These are phyloP conservation scores for Kodamaea lidongshanica DNA, from an alignment of 805 yeast species.

Conservation along the genomic window DNA sequence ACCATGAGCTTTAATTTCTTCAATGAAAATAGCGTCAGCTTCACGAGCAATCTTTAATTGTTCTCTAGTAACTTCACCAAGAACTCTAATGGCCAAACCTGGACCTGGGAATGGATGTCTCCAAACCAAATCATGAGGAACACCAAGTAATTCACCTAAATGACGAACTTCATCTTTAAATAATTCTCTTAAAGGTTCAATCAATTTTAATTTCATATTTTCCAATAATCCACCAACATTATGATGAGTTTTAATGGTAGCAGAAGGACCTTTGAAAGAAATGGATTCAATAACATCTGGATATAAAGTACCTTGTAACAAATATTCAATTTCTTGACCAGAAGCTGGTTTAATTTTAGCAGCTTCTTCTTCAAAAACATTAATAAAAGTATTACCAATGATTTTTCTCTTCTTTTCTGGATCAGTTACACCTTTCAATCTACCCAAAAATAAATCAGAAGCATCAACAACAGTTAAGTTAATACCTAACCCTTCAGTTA, in stretches of 20 bases:
- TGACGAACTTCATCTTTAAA: slow-evolving; percentile 99
- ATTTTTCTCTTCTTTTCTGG: slow-evolving; percentile 99
- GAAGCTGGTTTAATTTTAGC: slow-evolving; percentile 82
- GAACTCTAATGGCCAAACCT: slow-evolving; percentile 96
- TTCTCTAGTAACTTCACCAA: slow-evolving; percentile 90
- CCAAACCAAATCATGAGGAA: slow-evolving; percentile 96
- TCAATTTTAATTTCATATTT: slow-evolving; percentile 95
- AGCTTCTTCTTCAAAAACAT: slow-evolving; percentile 95
- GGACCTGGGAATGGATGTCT: slow-evolving; percentile 99
- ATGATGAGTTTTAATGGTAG: slow-evolving; percentile 98
- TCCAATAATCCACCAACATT: slow-evolving; percentile 97
- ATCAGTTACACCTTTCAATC: slow-evolving; percentile 90
- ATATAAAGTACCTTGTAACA: slow-evolving; percentile 94
- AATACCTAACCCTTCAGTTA: slow-evolving; percentile 90
- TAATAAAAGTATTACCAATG: slow-evolving; percentile 96
- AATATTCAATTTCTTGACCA: slow-evolving; percentile 85
- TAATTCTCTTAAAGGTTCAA: slow-evolving; percentile 97
- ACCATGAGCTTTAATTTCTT: slow-evolving; percentile 91
- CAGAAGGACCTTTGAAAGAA: slow-evolving; percentile 99
- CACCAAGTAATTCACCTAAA: slow-evolving; percentile 89
- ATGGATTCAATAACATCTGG: slow-evolving; percentile 98
- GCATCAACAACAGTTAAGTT: slow-evolving; percentile 94
- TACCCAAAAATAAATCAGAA: slow-evolving; percentile 75
- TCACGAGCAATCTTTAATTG: slow-evolving; percentile 97
- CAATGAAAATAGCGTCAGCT: slow-evolving; percentile 93